phyloP scores from a whole-genome alignment of 352 stramenopile species.

The Sclerospora graminicola region DNA sequence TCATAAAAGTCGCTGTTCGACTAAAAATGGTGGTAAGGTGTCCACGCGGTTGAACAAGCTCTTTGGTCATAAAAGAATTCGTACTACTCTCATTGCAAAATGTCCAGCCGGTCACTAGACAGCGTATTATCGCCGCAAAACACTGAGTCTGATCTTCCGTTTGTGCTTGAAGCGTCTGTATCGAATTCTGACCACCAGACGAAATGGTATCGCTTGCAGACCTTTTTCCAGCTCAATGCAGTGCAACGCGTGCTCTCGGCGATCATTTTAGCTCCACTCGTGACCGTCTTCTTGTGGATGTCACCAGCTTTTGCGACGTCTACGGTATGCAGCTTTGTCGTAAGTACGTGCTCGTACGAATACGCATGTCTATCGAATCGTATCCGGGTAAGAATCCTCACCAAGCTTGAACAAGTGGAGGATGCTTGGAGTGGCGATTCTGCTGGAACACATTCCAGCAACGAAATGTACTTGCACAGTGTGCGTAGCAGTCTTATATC shows the following conservation, averaged over 20 bases:
- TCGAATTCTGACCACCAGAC: too few species aligned
- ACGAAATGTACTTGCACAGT: not conserved
- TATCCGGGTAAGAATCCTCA: conserved; percentile 43
- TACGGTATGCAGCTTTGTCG: conserved; percentile 56
- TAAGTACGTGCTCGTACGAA: conserved; percentile 57
- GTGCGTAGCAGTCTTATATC: conserved; percentile 2
- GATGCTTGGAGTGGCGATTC: not conserved
- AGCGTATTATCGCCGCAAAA: too few species aligned
- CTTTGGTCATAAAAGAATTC: too few species aligned
- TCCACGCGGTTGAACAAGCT: too few species aligned
- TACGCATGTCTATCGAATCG: conserved; percentile 63
- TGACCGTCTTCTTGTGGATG: conserved; percentile 67
- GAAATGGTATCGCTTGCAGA: too few species aligned
- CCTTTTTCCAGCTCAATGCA: conserved; percentile 19
- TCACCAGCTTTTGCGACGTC: conserved; percentile 57
- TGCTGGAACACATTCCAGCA: conserved; percentile 1
- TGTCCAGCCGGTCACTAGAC: too few species aligned
- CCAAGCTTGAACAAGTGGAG: conserved; percentile 19
- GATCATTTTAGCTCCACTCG: conserved; percentile 37
- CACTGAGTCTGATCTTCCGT: too few species aligned
- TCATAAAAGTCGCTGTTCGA: too few species aligned
- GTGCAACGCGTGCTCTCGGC: conserved; percentile 61
- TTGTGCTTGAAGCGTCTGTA: too few species aligned
- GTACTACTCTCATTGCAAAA: too few species aligned
- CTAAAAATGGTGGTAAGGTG: too few species aligned